A percentile compares a stretch with the other conserved stretches of the same genome.
These are phyloP conservation scores for Mimosa pudica DNA, from an alignment of 306 rosid species.

Conservation along the genomic window DNA sequence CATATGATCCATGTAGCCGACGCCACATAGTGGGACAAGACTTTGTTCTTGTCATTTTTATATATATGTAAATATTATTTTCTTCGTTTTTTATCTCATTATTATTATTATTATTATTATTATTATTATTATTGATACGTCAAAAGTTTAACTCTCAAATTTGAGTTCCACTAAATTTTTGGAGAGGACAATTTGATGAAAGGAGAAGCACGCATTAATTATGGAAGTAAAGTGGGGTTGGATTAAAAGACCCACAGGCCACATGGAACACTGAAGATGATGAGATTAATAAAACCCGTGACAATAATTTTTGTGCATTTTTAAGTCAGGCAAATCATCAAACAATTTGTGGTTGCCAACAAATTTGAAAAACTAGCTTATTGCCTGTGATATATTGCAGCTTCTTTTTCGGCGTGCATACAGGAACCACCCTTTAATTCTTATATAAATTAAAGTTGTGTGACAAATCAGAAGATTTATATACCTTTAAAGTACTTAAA, in stretches of 20 bases:
- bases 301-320: constrained; percentile 23
- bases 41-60: too few species aligned
- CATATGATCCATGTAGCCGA: too few species aligned
- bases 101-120: not conserved
- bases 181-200: not conserved
- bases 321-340: not conserved
- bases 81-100: not conserved
- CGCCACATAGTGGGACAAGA: too few species aligned
- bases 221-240: constrained; percentile 21
- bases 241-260: constrained; percentile 40
- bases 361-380: not conserved
- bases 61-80: not conserved
- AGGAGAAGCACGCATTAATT: not conserved
- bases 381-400: not conserved
- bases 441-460: not conserved
- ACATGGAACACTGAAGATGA: constrained; percentile 35
- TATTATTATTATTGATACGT: not conserved
- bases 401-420: constrained; percentile 41
- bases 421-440: constrained; percentile 25
- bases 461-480: too few species aligned
- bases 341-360: not conserved
- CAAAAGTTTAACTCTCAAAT: not conserved
- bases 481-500: too few species aligned
- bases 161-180: not conserved
- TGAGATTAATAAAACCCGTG: not conserved